Conservation (phyloP, 257 asterid species). For the Solanum appendiculatum region DNA sequence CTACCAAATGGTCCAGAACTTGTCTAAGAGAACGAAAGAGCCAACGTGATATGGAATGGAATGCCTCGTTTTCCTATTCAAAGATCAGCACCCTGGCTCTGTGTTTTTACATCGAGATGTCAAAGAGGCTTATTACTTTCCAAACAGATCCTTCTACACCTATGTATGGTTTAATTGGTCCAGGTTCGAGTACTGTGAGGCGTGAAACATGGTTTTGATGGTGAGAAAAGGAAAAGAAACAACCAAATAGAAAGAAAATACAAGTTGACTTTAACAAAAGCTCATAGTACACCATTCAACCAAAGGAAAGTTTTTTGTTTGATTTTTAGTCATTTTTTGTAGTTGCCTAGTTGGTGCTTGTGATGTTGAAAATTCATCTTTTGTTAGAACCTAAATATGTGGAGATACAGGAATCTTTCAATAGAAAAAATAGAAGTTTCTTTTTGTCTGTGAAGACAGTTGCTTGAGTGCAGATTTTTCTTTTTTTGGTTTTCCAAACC, state of each 20-base stretch:
- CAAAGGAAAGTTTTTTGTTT: background rate
- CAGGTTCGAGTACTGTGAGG: background rate
- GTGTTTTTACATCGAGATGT: background rate
- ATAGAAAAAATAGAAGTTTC: background rate
- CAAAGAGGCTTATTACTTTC: background rate
- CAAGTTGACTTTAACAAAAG: background rate
- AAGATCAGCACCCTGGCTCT: background rate
- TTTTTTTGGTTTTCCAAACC: no score
- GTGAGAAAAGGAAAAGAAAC: background rate
- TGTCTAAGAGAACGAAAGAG: constrained; percentile 17
- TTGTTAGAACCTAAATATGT: background rate
- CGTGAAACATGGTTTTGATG: background rate
- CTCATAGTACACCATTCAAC: background rate
- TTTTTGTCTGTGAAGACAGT: background rate
- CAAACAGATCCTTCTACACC: background rate
- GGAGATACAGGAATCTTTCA: background rate
- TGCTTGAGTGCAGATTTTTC: no score
- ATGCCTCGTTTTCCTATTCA: background rate
- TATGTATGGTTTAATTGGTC: background rate
- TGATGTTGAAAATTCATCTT: background rate
- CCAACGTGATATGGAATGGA: background rate
- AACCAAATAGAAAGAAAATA: background rate
- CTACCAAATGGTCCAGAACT: constrained; percentile 67
- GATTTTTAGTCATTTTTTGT: background rate
- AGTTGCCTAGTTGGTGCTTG: background rate